Evolutionary conservation across 2,329 filamentous ascomycete species (phyloP), one percentile per base, ranked within the genome.

Genomic region (Exophiala mesophila): DNA sequence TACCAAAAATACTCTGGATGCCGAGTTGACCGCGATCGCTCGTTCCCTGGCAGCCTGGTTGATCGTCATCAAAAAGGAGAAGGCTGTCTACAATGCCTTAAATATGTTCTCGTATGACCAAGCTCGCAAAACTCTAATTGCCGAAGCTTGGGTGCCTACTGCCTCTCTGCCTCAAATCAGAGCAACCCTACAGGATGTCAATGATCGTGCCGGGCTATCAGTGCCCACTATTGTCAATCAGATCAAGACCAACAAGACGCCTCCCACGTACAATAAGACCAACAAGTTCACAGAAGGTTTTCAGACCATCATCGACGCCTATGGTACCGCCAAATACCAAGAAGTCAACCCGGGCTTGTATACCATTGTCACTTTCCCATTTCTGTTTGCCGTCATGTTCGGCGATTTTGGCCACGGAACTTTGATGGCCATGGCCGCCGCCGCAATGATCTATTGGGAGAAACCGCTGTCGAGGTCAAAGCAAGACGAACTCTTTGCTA

Each of bases 321-420:
- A 98, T 61, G 94, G 92, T 60, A 96, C 92, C 30, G 86, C 92
- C 47, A 97, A 94, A 54, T 98, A 98, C 68, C 85, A 85, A 55
- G 92, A 98, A 69, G 85, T 96, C 64, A 98, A 98, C 68, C 92
- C 92, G 44, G 90, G 88, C 49, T 76, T 98, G 16, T 90, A 90
- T 26, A 92, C 94, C 38, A 88, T 97, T 55, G 83, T 98, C 52
- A 98, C 92, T 4, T 98, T 98, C 68, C 92, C 94, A n/a, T 98
- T 98, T 74, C 74, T 98, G 50, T 98, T 98, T 63, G 92, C 92
- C 36, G 92, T 98, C 78, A 98, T 98, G 92, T 98, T 98, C 62
- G 94, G 92, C 73, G 92, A 98, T 67, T 83, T 95, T 45, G 94
- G 92, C 38, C 92, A 98, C 61, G 92, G 90, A 54, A 66, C 83